A percentile compares a stretch with the other conserved stretches of the same genome.
Evolutionary conservation across 306 rosid species (phyloP).

Genomic region (Benincasa hispida): DNA sequence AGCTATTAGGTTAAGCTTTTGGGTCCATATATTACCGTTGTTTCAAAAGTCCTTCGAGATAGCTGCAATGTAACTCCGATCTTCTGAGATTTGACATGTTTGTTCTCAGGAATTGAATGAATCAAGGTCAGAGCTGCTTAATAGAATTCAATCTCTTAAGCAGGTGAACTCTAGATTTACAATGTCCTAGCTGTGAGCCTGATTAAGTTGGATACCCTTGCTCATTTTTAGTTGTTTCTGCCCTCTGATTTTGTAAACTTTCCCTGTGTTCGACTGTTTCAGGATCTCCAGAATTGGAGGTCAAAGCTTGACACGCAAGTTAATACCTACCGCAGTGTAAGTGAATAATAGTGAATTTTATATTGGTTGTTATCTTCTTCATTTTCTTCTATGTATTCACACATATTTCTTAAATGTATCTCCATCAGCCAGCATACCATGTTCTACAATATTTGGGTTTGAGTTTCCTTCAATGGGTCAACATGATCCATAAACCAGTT

Average conservation of each 20-base stretch:
- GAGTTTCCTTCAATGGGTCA: background rate
- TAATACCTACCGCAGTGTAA: constrained; percentile 69
- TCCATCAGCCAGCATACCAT: background rate
- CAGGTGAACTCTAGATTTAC: constrained; percentile 29
- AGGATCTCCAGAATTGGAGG: constrained; percentile 97
- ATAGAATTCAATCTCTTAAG: constrained; percentile 72
- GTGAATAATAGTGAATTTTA: constrained; percentile 15
- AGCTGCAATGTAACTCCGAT: background rate
- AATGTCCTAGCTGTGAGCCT: background rate
- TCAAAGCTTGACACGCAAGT: constrained; percentile 83
- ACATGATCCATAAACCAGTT: background rate
- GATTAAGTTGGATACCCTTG: background rate
- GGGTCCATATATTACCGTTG: background rate
- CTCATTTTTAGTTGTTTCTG: background rate
- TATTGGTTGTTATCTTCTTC: background rate
- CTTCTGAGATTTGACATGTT: background rate
- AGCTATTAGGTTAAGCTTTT: background rate
- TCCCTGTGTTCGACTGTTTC: background rate
- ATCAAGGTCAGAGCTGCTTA: constrained; percentile 79
- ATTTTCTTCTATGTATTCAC: background rate
- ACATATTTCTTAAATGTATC: background rate
- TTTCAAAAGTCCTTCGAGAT: background rate
- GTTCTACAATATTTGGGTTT: background rate
- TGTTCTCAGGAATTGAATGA: constrained; percentile 67
- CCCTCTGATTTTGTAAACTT: background rate